Conservation (phyloP, 108 stramenopile species). For the Cyclotella cryptica region DNA sequence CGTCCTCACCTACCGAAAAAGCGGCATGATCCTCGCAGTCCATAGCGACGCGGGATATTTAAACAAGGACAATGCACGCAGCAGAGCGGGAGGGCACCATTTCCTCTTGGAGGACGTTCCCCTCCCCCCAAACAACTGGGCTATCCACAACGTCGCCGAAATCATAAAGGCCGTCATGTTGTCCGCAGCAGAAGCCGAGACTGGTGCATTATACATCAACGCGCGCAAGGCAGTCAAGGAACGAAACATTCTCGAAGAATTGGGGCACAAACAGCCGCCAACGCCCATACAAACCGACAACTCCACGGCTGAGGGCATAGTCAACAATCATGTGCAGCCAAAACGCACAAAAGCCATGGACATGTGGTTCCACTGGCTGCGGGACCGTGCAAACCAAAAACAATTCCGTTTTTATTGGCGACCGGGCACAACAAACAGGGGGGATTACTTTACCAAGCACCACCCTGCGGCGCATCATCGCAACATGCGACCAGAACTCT, state of each 20-base stretch:
- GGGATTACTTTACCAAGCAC: conserved; percentile 20
- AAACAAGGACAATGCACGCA: conserved; percentile 12
- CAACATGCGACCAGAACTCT: conserved; percentile 10
- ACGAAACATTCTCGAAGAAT: conserved; percentile 26
- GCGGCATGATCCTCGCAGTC: conserved; percentile 42
- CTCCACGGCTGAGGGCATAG: conserved; percentile 51
- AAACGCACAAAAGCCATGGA: conserved; percentile 20
- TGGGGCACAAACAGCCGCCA: conserved; percentile 57
- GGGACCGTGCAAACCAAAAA: conserved; percentile 11
- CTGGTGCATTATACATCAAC: conserved; percentile 52
- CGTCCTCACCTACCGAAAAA: conserved; percentile 45
- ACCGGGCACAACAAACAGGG: conserved; percentile 13
- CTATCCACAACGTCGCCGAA: conserved; percentile 32
- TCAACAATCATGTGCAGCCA: conserved; percentile 52
- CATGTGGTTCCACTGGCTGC: conserved; percentile 12
- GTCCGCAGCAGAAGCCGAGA: conserved; percentile 56
- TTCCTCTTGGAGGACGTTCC: conserved; percentile 25
- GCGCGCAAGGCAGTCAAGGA: conserved; percentile 35
- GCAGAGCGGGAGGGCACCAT: conserved; percentile 45
- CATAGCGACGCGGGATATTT: conserved; percentile 12
- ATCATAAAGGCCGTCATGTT: conserved; percentile 38
- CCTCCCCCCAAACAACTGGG: conserved; percentile 34
- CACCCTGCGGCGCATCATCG: conserved; percentile 22
- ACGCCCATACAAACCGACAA: conserved; percentile 61
- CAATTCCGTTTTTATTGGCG: conserved; percentile 24